Evolutionary conservation across 768 basidiomycete species (phyloP), one percentile per base, ranked within the genome.

Genomic region (Kockovaella imperatae): DNA sequence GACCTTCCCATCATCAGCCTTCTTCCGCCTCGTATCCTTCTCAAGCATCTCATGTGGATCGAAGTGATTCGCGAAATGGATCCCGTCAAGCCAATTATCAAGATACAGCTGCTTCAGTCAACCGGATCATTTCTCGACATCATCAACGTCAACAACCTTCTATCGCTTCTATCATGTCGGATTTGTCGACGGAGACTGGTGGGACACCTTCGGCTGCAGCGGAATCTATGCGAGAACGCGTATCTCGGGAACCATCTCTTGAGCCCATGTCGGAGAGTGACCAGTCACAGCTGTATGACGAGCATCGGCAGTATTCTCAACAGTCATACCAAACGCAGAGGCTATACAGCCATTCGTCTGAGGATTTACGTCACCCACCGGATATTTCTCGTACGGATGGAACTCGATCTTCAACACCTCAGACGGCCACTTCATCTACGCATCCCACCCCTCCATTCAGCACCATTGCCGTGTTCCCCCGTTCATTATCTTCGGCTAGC

Each of bases 151-250:
- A 67, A 56, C 69, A 87, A 45, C 79, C 81, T 0, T 86, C 86
- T 0, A 79, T 86, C 47, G 81, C 82, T 1, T 86, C 84, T 24
- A 79, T 84, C 50, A 74, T 85, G 71, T 84, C 86, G 7, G 71
- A 72, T 50, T 41, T 68, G 15, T 68, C 66, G 18, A n/a, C n/a
- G n/a, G n/a, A n/a, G n/a, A n/a, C n/a, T n/a, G n/a, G n/a, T n/a
- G n/a, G n/a, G n/a, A n/a, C n/a, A n/a, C 47, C 50, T n/a, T 53
- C 66, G 14, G 42, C 43, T 21, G 43, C 49, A 18, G 50, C 48
- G 29, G 41, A 52, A 18, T 42, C 40, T 11, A 10, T 25, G 6
- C 40, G 20, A 23, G 40, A 42, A 28, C 31, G 31, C 31, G 31
- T 32, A 10, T 21, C 6, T 20, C 39, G 28, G 18, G n/a, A n/a